Evolutionary conservation across 345 rosid species (phyloP).

Genomic region (Fremontodendron californicum): DNA sequence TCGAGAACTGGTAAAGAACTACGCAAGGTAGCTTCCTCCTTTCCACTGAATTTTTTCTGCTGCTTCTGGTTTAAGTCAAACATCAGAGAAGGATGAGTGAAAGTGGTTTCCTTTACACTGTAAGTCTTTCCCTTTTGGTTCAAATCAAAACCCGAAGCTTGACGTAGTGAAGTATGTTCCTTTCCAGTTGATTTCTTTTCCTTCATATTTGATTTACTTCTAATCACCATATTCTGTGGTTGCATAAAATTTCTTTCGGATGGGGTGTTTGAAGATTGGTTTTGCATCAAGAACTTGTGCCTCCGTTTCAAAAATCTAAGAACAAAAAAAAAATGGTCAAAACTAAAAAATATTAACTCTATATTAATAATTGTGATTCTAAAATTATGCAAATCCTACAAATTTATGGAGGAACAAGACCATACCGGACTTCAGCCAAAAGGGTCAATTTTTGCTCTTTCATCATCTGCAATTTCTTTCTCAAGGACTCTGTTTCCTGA

Average conservation of each 20-base stretch:
- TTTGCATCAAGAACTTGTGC: slow-evolving; percentile 48
- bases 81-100: slow-evolving; percentile 8
- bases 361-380: background rate
- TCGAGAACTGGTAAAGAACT: slow-evolving; percentile 19
- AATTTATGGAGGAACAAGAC: slow-evolving; percentile 7
- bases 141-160: slow-evolving; percentile 14
- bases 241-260: slow-evolving; percentile 8
- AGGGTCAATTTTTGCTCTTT: slow-evolving; percentile 47
- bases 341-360: background rate
- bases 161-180: slow-evolving; percentile 11
- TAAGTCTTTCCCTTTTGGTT: slow-evolving; percentile 24
- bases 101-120: slow-evolving; percentile 27
- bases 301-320: slow-evolving; percentile 68
- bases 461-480: slow-evolving; percentile 52
- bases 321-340: slow-evolving; percentile 11
- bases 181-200: slow-evolving; percentile 24
- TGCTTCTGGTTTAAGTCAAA: slow-evolving; percentile 36
- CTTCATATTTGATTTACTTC: slow-evolving; percentile 24
- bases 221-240: slow-evolving; percentile 19
- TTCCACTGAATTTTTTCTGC: slow-evolving; percentile 19
- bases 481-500: slow-evolving; percentile 66
- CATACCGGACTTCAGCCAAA: slow-evolving; percentile 73
- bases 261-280: slow-evolving; percentile 30
- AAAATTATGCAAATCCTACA: background rate
- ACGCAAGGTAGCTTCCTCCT: slow-evolving; percentile 26